Conservation (phyloP, 768 basidiomycete species). For the Hericium erinaceus region DNA sequence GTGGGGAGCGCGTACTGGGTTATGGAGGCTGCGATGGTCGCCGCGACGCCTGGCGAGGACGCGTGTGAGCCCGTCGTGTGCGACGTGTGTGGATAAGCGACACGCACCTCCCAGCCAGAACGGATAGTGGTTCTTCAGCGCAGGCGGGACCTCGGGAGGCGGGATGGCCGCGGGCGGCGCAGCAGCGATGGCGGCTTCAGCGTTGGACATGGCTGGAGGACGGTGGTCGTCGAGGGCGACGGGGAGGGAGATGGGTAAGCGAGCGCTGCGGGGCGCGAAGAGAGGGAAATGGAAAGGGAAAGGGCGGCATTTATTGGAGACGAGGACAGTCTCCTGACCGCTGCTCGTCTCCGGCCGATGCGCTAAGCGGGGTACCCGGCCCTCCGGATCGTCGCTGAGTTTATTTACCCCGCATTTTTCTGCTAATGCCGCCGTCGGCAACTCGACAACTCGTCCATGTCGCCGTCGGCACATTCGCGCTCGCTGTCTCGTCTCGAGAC, state of each 20-base stretch:
- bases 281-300: not conserved
- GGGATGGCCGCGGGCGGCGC: slow-evolving; percentile 7
- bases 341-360: too few relatives aligned
- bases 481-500: too few relatives aligned
- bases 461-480: too few relatives aligned
- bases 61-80: slow-evolving; percentile 1
- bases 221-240: not conserved
- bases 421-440: too few relatives aligned
- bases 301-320: not conserved
- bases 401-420: too few relatives aligned
- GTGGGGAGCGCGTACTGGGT: slow-evolving; percentile 52
- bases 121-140: slow-evolving; percentile 57
- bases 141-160: not conserved
- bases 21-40: slow-evolving; percentile 81
- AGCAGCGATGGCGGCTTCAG: not conserved
- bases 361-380: too few relatives aligned
- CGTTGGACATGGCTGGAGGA: not conserved
- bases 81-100: not conserved
- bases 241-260: not conserved
- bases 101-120: slow-evolving; percentile 73
- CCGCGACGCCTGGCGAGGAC: slow-evolving; percentile 47
- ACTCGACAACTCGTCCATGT: too few relatives aligned
- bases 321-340: too few relatives aligned
- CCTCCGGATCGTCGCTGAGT: too few relatives aligned
- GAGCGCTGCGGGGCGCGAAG: not conserved